A percentile compares a stretch with the other conserved stretches of the same genome.
These are phyloP conservation scores for Lactuca sativa DNA, from an alignment of 129 eudicot genomes.

Conservation along the genomic window DNA sequence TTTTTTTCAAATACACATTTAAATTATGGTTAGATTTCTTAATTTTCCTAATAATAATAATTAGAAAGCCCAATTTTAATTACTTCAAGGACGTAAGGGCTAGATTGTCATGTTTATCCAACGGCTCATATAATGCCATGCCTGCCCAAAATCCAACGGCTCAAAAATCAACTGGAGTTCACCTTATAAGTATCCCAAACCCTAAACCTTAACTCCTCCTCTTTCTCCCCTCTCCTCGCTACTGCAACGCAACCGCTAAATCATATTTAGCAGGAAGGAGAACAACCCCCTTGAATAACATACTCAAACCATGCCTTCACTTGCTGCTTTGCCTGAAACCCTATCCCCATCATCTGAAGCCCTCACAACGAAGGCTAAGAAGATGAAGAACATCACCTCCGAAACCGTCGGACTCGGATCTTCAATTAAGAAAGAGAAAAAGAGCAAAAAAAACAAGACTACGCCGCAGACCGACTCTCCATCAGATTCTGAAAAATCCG, in stretches of 20 bases:
- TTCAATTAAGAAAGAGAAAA: constrained; percentile 45
- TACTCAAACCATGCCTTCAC: constrained; percentile 45
- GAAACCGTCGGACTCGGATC: constrained; percentile 38
- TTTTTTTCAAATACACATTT: too few species aligned
- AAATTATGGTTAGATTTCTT: too few species aligned
- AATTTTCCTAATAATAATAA: too few species aligned
- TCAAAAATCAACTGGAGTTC: constrained; percentile 16
- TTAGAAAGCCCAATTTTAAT: too few species aligned
- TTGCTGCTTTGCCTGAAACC: constrained; percentile 38
- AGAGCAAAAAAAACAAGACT: constrained; percentile 50
- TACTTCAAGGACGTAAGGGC: not conserved
- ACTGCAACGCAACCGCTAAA: constrained; percentile 33
- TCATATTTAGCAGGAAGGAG: constrained; percentile 30
- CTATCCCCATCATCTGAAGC: constrained; percentile 27
- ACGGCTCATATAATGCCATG: constrained; percentile 21
- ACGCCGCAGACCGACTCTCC: constrained; percentile 17
- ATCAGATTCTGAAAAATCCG: constrained; percentile 43
- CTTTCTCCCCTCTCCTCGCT: constrained; percentile 39
- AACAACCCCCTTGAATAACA: constrained; percentile 11
- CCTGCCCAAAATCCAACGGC: constrained; percentile 45
- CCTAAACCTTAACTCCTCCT: constrained; percentile 47
- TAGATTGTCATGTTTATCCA: constrained; percentile 7
- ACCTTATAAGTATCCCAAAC: constrained; percentile 30
- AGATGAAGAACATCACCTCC: constrained; percentile 29
- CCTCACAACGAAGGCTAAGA: constrained; percentile 33